These are phyloP conservation scores for Neurospora tetraspora DNA, from an alignment of 495 filamentous ascomycete genomes.

Conservation along the genomic window DNA sequence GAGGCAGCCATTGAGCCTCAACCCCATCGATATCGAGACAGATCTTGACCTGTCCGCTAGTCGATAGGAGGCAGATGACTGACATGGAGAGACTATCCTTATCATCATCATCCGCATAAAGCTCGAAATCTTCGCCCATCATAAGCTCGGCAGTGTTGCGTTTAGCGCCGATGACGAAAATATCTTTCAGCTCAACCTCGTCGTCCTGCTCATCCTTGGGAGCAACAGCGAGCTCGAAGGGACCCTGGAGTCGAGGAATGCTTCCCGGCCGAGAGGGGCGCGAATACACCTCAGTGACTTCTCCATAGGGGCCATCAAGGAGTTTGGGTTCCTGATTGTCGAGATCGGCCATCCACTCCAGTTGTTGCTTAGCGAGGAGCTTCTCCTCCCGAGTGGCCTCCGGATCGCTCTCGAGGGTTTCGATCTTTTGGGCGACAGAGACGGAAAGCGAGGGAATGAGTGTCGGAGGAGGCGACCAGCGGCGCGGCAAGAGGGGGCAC, in stretches of 20 bases:
- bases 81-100: constrained; percentile 59
- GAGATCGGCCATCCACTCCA: constrained; percentile 73
- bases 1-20: constrained; percentile 78
- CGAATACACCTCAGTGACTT: constrained; percentile 50
- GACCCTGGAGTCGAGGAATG: constrained; percentile 75
- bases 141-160: constrained; percentile 48
- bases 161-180: constrained; percentile 43
- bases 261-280: constrained; percentile 61
- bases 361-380: constrained; percentile 57
- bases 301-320: constrained; percentile 28
- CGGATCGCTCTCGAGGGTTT: constrained; percentile 48
- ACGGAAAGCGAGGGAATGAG: constrained; percentile 69
- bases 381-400: constrained; percentile 44
- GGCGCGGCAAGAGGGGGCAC: constrained; percentile 75
- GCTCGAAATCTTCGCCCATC: constrained; percentile 49
- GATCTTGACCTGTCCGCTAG: constrained; percentile 61
- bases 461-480: constrained; percentile 68
- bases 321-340: constrained; percentile 62
- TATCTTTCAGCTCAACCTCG: constrained; percentile 50
- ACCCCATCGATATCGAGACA: constrained; percentile 74
- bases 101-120: constrained; percentile 43
- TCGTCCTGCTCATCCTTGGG: constrained; percentile 55
- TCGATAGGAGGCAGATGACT: constrained; percentile 65
- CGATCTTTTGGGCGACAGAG: constrained; percentile 56
- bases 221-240: constrained; percentile 61